Evolutionary conservation across 805 yeast species (phyloP).

Genomic region (Wickerhamiella alocasiicola): DNA sequence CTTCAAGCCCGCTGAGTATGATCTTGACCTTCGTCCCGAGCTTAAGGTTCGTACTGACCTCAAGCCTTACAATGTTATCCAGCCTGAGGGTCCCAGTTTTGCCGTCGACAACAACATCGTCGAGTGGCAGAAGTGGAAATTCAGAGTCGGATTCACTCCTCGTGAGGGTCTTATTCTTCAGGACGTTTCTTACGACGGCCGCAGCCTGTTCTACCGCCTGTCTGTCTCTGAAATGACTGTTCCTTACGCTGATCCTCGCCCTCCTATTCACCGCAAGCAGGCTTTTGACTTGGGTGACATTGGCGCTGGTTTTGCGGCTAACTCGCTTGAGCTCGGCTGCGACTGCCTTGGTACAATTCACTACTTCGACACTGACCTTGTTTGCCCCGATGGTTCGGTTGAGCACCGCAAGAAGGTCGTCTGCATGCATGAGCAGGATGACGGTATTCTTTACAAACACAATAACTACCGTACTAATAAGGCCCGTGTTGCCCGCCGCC

Average conservation of each 20-base stretch:
- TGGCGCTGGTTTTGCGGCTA: constrained; percentile 66
- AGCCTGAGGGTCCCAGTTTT: constrained; percentile 78
- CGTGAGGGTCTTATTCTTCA: constrained; percentile 73
- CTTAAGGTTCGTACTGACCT: constrained; percentile 43
- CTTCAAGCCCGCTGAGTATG: constrained; percentile 55
- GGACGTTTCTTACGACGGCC: constrained; percentile 63
- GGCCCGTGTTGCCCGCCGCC: constrained; percentile 62
- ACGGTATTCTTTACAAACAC: constrained; percentile 67
- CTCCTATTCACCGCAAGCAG: constrained; percentile 74
- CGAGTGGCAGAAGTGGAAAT: constrained; percentile 76
- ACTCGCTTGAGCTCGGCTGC: constrained; percentile 59
- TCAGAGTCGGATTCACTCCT: constrained; percentile 52
- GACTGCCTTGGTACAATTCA: constrained; percentile 73
- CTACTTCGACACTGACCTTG: constrained; percentile 52
- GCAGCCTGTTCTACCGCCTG: constrained; percentile 61
- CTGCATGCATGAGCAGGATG: constrained; percentile 78
- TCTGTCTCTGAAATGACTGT: constrained; percentile 76
- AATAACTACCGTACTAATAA: constrained; percentile 64
- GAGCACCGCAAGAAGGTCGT: constrained; percentile 53
- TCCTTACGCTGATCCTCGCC: constrained; percentile 74
- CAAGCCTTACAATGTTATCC: constrained; percentile 67
- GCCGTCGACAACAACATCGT: constrained; percentile 46
- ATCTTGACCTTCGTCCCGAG: constrained; percentile 52
- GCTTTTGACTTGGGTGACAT: constrained; percentile 78
- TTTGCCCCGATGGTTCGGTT: constrained; percentile 49